Base-by-base conservation (phyloP, 1,284 basidiomycete genomes). In the Sanghuangporus baumii region DNA sequence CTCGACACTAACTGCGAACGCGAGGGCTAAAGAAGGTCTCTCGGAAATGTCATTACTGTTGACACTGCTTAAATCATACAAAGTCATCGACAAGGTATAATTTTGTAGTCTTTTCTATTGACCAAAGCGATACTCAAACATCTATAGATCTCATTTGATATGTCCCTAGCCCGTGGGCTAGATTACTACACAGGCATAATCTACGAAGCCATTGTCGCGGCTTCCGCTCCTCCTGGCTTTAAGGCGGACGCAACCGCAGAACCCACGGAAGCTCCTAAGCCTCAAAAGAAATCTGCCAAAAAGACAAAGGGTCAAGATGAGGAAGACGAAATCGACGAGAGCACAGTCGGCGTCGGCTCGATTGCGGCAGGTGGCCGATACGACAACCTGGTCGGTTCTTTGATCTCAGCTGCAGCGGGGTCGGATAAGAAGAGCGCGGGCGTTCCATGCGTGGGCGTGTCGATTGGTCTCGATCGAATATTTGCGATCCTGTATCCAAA, bases 101-200 rank as follows among this genome's bases (percentile, higher is more conserved):
- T 26, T 23, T 47, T 52, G 23, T 16, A 62, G 38, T 37, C 47
- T 60, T 20, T 65, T 43, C 36, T 48, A 59, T 60, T 63, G 48
- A 46, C 20, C 20, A 2, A 46, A 7, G 1, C 20, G 9, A n/a
- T n/a, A n/a, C 43, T 46, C 16, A 69, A 34, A 47, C 14, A 12
- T 55, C 18, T 37, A 36, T 38, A 94, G 91, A 85, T 98, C 71
- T 96, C 93, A 7, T 98, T 99, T 73, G 96, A 99, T 76, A 85
- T 99, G 69, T 96, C 94, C 7, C 85, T 99, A 23, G 97, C 97
- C 7, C 88, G 97, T 40, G 96, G 96, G 26, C 83, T 99, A 41
- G 97, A 99, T 75, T 99, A 99, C 77, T 98, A 99, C 78, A 99
- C 96, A 1, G 96, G 97, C 46, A 88, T 99, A 71, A 99, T 99